Evolutionary conservation across 176 grass and related monocot genomes (phyloP).

Genomic region (Aegilops umbellulata): DNA sequence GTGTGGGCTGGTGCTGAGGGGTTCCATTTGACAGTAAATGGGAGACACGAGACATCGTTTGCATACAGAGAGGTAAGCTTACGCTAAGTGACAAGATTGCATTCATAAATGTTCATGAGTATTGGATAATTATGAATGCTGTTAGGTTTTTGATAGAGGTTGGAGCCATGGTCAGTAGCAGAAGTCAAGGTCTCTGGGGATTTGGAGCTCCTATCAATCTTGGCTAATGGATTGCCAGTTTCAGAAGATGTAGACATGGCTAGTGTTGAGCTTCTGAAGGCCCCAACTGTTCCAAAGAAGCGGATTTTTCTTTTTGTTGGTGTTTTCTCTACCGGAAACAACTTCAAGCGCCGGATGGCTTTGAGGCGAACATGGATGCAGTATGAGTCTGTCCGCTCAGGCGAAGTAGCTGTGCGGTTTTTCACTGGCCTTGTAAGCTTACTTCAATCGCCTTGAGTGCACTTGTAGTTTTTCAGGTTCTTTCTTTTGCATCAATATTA

Average conservation of each 20-base stretch:
- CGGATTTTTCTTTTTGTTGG: conserved; percentile 61
- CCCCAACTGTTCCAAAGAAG: conserved; percentile 56
- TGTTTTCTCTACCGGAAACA: conserved; percentile 87
- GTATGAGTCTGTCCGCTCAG: conserved; percentile 78
- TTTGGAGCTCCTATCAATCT: conserved; percentile 63
- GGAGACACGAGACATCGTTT: conserved; percentile 80
- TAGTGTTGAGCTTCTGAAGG: conserved; percentile 54
- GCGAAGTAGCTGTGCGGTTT: conserved; percentile 73
- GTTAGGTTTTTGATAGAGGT: conserved; percentile 53
- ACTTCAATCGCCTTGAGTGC: conserved; percentile 4
- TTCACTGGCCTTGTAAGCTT: conserved; percentile 90
- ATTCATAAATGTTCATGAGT: conserved; percentile 13
- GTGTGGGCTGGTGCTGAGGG: conserved; percentile 75
- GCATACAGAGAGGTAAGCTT: conserved; percentile 72
- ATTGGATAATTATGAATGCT: conserved; percentile 38
- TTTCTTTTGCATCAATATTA: conserved; percentile 18
- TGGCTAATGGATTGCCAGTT: conserved; percentile 75
- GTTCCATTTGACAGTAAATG: conserved; percentile 90
- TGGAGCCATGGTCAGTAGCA: conserved; percentile 82
- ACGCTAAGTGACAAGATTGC: background rate
- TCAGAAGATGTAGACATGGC: conserved; percentile 64
- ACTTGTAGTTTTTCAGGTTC: conserved; percentile 12
- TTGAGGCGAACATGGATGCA: conserved; percentile 91
- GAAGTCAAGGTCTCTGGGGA: conserved; percentile 69
- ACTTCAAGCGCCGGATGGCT: conserved; percentile 88